Percentiles rank a stretch among this genome's conserved stretches.
Conservation (phyloP, 2,329 filamentous ascomycete genomes). For the Leptoxyphium fumago region DNA sequence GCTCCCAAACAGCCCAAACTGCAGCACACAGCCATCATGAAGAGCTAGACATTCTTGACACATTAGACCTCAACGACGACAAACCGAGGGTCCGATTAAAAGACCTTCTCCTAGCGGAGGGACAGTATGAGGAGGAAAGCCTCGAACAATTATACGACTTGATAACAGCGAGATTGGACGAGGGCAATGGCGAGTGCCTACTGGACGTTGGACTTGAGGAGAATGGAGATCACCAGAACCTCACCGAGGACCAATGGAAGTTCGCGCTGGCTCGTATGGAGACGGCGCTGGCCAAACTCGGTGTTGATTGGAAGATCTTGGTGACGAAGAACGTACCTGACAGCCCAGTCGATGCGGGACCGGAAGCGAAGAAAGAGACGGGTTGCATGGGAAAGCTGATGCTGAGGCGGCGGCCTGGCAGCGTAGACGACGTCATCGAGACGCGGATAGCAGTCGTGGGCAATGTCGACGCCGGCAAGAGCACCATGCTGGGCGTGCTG, state of each 20-base stretch:
- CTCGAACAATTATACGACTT: slow-evolving; percentile 49
- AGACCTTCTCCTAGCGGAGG: slow-evolving; percentile 54
- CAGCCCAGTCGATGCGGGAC: slow-evolving; percentile 56
- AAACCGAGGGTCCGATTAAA: slow-evolving; percentile 55
- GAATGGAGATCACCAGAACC: slow-evolving; percentile 68
- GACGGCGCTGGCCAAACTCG: slow-evolving; percentile 46
- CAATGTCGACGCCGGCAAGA: slow-evolving; percentile 95
- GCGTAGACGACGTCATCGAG: slow-evolving; percentile 80
- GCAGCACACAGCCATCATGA: slow-evolving; percentile 56
- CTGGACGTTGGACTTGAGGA: slow-evolving; percentile 90
- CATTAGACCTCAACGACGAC: slow-evolving; percentile 56
- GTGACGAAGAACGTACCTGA: slow-evolving; percentile 76
- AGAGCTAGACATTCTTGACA: slow-evolving; percentile 81
- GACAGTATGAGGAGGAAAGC: slow-evolving; percentile 38
- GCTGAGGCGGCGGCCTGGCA: slow-evolving; percentile 57
- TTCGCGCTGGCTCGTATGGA: slow-evolving; percentile 51
- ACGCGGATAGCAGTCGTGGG: slow-evolving; percentile 93
- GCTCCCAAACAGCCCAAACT: slow-evolving; percentile 15
- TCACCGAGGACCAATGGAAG: slow-evolving; percentile 63
- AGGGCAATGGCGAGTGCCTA: slow-evolving; percentile 77
- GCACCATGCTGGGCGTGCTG: slow-evolving; percentile 84
- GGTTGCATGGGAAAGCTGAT: slow-evolving; percentile 76
- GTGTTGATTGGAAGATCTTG: slow-evolving; percentile 66
- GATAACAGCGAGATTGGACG: slow-evolving; percentile 54
- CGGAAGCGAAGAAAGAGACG: slow-evolving; percentile 48